Evolutionary conservation across 208 protist species (phyloP).

Genomic region (Acanthamoeba healyi): DNA sequence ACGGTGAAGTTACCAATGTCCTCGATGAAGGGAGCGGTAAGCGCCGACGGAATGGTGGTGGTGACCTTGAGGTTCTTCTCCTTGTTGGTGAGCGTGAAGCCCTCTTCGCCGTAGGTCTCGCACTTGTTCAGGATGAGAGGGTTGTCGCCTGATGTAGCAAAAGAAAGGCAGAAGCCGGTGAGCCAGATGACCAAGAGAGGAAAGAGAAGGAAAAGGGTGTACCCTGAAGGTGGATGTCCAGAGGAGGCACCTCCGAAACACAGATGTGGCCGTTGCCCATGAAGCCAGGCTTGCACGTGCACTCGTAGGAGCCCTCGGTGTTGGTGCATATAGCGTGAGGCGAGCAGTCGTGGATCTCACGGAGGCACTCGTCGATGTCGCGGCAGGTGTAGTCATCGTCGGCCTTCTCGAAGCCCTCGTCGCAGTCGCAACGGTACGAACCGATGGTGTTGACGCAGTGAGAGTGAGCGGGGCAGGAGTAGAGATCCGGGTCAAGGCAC

Average conservation of each 20-base stretch:
- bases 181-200: background rate
- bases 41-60: slow-evolving; percentile 11
- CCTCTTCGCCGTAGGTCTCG: slow-evolving; percentile 50
- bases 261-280: slow-evolving; percentile 59
- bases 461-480: slow-evolving; percentile 33
- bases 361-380: slow-evolving; percentile 62
- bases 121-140: slow-evolving; percentile 28
- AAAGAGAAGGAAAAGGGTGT: background rate
- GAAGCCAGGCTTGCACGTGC: slow-evolving; percentile 70
- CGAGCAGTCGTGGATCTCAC: slow-evolving; percentile 72
- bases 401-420: slow-evolving; percentile 43
- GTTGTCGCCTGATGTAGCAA: slow-evolving; percentile 10
- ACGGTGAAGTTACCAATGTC: slow-evolving; percentile 18
- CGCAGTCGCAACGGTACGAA: slow-evolving; percentile 56
- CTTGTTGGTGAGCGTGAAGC: slow-evolving; percentile 62
- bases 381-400: slow-evolving; percentile 59
- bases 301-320: slow-evolving; percentile 51
- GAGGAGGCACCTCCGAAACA: background rate
- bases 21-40: background rate
- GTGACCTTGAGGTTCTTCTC: slow-evolving; percentile 61
- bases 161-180: no score
- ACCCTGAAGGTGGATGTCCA: slow-evolving; percentile 29
- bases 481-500: slow-evolving; percentile 7
- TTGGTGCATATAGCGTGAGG: slow-evolving; percentile 71
- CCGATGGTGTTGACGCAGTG: slow-evolving; percentile 75